Evolutionary conservation across 306 rosid genomes (phyloP), one percentile per base, ranked within the genome.

Genomic region (Lathyrus aphaca): DNA sequence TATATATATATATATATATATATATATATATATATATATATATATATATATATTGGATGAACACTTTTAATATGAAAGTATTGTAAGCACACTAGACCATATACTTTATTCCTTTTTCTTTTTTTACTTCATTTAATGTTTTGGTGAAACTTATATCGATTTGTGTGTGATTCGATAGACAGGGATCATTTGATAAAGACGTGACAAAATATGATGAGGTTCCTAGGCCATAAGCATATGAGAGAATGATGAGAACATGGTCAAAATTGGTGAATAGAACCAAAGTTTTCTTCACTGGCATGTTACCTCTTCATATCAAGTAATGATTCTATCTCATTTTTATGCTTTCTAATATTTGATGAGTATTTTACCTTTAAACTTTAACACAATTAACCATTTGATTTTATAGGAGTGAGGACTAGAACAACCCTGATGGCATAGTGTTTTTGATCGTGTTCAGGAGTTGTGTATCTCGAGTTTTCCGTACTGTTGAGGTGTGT

Each of bases 41-140:
- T 75, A 95, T 97, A 1, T 95, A 95, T 74, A 91, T 95, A 8
- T 95, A 97, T 97, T 95, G 99, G 99, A 95, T 95, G 99, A 95
- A 95, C 88, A 91, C 99, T 56, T 89, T 84, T 77, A 1, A 37
- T 8, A 95, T 95, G 97, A 95, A 95, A 87, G 82, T 95, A 48
- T 69, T 91, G 99, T 94, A 83, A 90, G 98, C 25, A 57, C 71
- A 57, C 71, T 17, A 23, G 0, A 69, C 23, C 13, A 60, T 15
- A 66, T 72, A 7, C 39, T 53, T 3, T 53, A 53, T 7, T 6
- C 59, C 10, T 10, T 5, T 66, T 40, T 43, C 0, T 1, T 7
- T 35, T 53, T 8, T n/a, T n/a, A n/a, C n/a, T n/a, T n/a, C n/a
- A n/a, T n/a, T n/a, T n/a, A n/a, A 45, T 44, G 48, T 68, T 69